Evolutionary conservation across 257 asterid genomes (phyloP), one percentile per base, ranked within the genome.

Genomic region (Solanum okadae): DNA sequence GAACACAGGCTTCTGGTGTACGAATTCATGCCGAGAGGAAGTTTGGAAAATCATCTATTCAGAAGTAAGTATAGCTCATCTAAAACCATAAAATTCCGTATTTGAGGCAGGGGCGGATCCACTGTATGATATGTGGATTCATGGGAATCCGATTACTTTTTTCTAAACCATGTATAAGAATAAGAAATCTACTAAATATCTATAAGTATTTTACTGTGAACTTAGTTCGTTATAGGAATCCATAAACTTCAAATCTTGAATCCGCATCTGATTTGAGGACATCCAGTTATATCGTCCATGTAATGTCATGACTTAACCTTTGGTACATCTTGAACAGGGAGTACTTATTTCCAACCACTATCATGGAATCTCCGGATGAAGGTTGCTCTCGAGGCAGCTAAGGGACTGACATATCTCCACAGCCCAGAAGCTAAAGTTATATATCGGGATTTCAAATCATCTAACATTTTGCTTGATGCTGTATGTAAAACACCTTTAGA

Each of bases 31-130:
- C 90, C 93, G 11, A 73, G 89, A 65, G 93, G 94, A 29, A 92
- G 94, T 87, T 85, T 92, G 91, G 94, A 92, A 71, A 89, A 92
- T 88, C 94, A 92, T 89, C 89, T 92, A 44, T 92, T 92, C 88
- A 70, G 90, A 88, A 92, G 94, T 92, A 89, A 87, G 94, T 89
- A 49, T 20, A 72, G 38, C 84, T 34, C 18, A 22, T 85, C 85
- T 40, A 61, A 82, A 73, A 73, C 18, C 27, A 70, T 68, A 14
- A 8, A 18, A 8, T 42, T 78, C 2, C 4, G 25, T 79, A 5
- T 42, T 27, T 68, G 75, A 68, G 75, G 18, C 73, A 25, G 75
- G 75, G 75, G 35, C 0, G 22, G 37, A 68, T 68, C 37, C 11
- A 68, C 73, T 2, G 8, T 67, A 25, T 67, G 73, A 67, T 67